Evolutionary conservation across 1,284 basidiomycete genomes (phyloP), one percentile per base, ranked within the genome.

Genomic region (Schizopora paradoxa): DNA sequence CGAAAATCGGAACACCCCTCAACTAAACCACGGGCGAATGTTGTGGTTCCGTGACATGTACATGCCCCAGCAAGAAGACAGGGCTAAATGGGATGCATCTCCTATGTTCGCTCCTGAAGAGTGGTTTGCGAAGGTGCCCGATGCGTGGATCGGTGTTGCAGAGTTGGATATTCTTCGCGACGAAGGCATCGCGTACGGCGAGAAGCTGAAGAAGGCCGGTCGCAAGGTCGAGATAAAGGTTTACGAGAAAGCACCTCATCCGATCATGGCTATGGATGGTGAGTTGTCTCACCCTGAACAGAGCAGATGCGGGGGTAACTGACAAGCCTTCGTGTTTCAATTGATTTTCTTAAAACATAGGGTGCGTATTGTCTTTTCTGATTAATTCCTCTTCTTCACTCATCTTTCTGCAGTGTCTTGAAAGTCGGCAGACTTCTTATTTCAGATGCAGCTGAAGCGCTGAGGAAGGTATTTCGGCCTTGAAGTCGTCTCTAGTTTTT

Each of bases 261-360:
- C 79, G 0, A 76, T 82, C 37, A 76, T 84, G 73, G 76, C 77
- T 5, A 79, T 84, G 76, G 81, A 84, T 51, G 77, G 79, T 72
- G 49, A 54, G 74, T 62, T 19, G 5, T 35, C 25, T 29, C 14
- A 25, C 41, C 14, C 28, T 41, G 42, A 29, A 51, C 19, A 2
- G 23, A n/a, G n/a, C n/a, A n/a, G n/a, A n/a, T n/a, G n/a, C n/a
- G n/a, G n/a, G n/a, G n/a, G n/a, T n/a, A n/a, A n/a, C n/a, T n/a
- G n/a, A 19, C 19, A 6, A 19, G 2, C 3, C 11, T 4, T 38
- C n/a, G 10, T 4, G 10, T 38, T 38, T 38, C 35, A 5, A 6
- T 40, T 40, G 36, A 19, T 14, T 16, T 8, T n/a, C n/a, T 36
- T 36, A 18, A 39, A 36, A 40, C 25, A 26, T 25, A 38, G 22